A percentile compares a stretch with the other conserved stretches of the same genome.
These are phyloP conservation scores for Salvia miltiorrhiza DNA, from an alignment of 257 asterid species.

Conservation along the genomic window DNA sequence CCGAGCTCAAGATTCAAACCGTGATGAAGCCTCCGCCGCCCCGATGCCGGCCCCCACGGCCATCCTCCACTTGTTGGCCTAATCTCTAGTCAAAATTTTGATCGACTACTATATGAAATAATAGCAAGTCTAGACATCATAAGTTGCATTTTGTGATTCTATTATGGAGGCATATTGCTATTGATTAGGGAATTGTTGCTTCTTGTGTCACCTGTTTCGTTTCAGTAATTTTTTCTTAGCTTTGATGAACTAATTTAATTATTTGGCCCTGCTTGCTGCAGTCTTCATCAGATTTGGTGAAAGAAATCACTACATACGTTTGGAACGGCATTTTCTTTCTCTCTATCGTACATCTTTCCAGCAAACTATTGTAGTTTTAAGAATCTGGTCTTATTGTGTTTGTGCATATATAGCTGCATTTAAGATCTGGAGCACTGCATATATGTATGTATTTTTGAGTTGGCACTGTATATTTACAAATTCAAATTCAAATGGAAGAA, in stretches of 20 bases:
- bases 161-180: too few species aligned
- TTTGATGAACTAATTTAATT: conserved; percentile 3
- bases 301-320: conserved; percentile 54
- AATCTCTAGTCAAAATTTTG: too few species aligned
- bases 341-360: conserved; percentile 63
- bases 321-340: conserved; percentile 76
- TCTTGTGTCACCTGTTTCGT: not conserved
- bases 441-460: too few species aligned
- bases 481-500: too few species aligned
- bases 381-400: not conserved
- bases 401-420: not conserved
- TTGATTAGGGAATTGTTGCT: not conserved
- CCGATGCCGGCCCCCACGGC: too few species aligned
- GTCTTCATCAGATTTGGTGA: conserved; percentile 65
- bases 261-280: conserved; percentile 28
- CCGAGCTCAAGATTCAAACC: too few species aligned
- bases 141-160: too few species aligned
- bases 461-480: not conserved
- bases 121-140: too few species aligned
- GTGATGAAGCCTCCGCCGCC: too few species aligned
- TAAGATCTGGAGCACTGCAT: not conserved
- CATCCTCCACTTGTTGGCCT: too few species aligned
- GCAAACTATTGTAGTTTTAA: conserved; percentile 21
- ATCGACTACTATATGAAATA: too few species aligned
- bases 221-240: not conserved